Evolutionary conservation across 73 alveolate species (phyloP).

Genomic region (Symbiodinium pilosum): DNA sequence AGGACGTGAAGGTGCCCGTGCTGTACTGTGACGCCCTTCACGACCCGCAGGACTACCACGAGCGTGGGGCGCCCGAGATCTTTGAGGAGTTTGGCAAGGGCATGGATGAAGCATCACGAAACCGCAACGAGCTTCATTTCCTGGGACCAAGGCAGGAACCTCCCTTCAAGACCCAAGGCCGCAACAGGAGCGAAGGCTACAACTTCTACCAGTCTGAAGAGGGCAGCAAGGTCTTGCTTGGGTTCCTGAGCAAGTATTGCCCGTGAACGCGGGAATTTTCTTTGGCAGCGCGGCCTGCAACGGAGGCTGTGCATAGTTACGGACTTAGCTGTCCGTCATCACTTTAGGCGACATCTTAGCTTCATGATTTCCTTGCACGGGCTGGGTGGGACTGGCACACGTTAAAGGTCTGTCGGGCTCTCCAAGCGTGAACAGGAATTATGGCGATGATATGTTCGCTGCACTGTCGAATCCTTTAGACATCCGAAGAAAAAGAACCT

Average conservation of each 20-base stretch:
- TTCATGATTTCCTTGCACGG: too few species aligned
- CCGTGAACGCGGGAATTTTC: too few species aligned
- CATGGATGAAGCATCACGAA: not conserved
- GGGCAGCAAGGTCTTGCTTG: conserved; percentile 49
- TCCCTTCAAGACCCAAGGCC: conserved; percentile 53
- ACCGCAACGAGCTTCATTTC: conserved; percentile 52
- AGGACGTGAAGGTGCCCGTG: conserved; percentile 54
- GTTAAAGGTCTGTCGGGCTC: too few species aligned
- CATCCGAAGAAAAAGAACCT: too few species aligned
- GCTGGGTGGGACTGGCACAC: too few species aligned
- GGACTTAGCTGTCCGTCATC: too few species aligned
- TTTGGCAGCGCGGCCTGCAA: too few species aligned
- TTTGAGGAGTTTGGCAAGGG: conserved; percentile 18
- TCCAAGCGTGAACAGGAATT: too few species aligned
- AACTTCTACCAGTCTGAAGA: conserved; percentile 66
- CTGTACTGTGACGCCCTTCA: conserved; percentile 40
- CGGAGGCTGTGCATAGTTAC: too few species aligned
- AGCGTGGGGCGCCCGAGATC: conserved; percentile 35
- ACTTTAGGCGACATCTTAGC: too few species aligned
- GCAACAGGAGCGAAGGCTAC: conserved; percentile 69
- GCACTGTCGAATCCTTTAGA: too few species aligned
- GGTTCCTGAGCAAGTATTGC: not conserved
- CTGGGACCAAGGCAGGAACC: conserved; percentile 29
- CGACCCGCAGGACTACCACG: conserved; percentile 47
- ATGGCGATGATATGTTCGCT: too few species aligned